Conservation (phyloP, 352 stramenopile species). For the Pythium apleroticum region DNA sequence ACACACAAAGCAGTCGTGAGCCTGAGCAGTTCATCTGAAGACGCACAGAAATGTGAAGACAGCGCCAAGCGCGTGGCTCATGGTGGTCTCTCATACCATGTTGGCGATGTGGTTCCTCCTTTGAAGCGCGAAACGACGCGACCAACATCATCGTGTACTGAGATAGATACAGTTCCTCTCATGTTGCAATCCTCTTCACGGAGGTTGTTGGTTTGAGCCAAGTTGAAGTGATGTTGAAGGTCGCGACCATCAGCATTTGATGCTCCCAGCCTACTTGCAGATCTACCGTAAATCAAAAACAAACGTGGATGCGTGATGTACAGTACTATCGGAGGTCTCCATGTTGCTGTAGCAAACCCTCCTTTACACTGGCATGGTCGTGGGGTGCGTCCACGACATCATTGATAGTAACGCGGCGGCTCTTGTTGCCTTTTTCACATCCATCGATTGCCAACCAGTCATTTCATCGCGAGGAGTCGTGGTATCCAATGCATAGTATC, state of each 20-base stretch:
- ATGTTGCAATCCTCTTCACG: background rate
- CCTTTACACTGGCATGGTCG: background rate
- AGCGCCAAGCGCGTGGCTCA: background rate
- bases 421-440: background rate
- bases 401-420: too few relatives aligned
- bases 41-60: background rate
- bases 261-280: background rate
- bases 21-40: background rate
- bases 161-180: background rate
- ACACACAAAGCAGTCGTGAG: conserved; percentile 3
- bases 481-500: background rate
- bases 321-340: too few relatives aligned
- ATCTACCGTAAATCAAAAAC: background rate
- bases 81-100: background rate
- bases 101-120: background rate
- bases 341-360: background rate
- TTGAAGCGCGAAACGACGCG: background rate
- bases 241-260: background rate
- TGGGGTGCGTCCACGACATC: too few relatives aligned
- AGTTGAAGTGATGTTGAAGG: background rate
- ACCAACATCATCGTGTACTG: background rate
- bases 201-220: background rate
- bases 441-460: background rate
- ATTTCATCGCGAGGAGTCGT: background rate
- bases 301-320: background rate